These are phyloP conservation scores for Cnidoscolus chayamansa DNA, from an alignment of 441 rosid genomes.

Conservation along the genomic window DNA sequence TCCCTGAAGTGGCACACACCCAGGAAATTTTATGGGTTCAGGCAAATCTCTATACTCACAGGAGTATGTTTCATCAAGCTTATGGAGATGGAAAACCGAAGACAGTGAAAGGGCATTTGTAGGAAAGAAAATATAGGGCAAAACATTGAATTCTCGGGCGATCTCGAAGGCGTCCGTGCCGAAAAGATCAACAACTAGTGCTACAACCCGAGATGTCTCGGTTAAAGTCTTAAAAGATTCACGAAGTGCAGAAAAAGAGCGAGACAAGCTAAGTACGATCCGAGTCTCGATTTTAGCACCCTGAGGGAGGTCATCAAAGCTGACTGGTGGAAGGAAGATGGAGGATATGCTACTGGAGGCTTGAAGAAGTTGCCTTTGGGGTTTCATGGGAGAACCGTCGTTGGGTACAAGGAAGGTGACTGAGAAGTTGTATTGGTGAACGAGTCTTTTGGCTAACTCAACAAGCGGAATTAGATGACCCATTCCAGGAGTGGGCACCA, in stretches of 20 bases:
- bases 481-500: constrained; percentile 58
- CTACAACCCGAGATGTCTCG: constrained; percentile 27
- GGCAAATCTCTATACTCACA: constrained; percentile 41
- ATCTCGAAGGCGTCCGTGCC: constrained; percentile 26
- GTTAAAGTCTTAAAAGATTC: constrained; percentile 22
- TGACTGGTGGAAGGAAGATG: constrained; percentile 47
- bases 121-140: constrained; percentile 39
- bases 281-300: constrained; percentile 33
- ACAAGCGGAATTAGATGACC: constrained; percentile 59
- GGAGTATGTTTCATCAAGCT: constrained; percentile 35
- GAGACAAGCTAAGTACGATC: constrained; percentile 36
- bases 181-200: constrained; percentile 42
- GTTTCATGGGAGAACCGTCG: constrained; percentile 36
- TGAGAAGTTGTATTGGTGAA: constrained; percentile 31
- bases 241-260: constrained; percentile 38
- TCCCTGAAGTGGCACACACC: constrained; percentile 46
- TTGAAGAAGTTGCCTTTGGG: constrained; percentile 31
- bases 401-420: constrained; percentile 46
- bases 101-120: constrained; percentile 38
- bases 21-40: constrained; percentile 48
- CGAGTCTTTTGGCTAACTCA: constrained; percentile 47
- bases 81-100: constrained; percentile 33
- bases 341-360: constrained; percentile 37
- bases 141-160: constrained; percentile 29
- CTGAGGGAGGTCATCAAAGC: constrained; percentile 38